Conservation (phyloP, 2,329 filamentous ascomycete genomes). For the Alternaria triticina region DNA sequence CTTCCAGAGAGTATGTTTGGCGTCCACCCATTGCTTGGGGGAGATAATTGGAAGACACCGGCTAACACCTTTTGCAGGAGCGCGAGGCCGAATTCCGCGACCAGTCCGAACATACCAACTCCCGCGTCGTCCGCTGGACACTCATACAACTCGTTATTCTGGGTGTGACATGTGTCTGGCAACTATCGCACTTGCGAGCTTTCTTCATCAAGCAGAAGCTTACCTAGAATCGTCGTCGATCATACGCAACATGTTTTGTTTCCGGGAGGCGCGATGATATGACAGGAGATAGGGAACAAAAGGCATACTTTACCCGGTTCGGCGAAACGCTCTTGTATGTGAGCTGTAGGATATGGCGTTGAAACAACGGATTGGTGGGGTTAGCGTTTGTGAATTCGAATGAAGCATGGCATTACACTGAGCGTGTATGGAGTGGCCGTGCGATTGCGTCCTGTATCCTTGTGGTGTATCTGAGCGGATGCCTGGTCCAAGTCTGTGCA, state of each 20-base stretch:
- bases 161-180: slow-evolving; percentile 91
- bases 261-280: not conserved
- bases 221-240: slow-evolving; percentile 63
- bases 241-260: not conserved
- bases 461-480: not conserved
- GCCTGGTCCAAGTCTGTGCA: not conserved
- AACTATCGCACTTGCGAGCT: slow-evolving; percentile 89
- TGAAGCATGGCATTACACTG: slow-evolving; percentile 1
- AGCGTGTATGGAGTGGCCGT: no score
- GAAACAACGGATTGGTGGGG: slow-evolving; percentile 10
- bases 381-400: slow-evolving; percentile 14
- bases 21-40: not conserved
- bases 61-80: slow-evolving; percentile 65
- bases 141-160: slow-evolving; percentile 86
- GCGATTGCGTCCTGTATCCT: not conserved
- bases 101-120: slow-evolving; percentile 92
- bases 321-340: slow-evolving; percentile 13
- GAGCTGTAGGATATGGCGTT: slow-evolving; percentile 33
- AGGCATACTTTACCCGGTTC: slow-evolving; percentile 11
- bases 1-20: slow-evolving; percentile 77
- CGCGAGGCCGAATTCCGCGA: slow-evolving; percentile 98
- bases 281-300: slow-evolving; percentile 10
- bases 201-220: slow-evolving; percentile 99
- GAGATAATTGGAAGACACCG: not conserved
- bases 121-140: slow-evolving; percentile 91